Percentiles rank a stretch among this genome's conserved stretches.
These are phyloP conservation scores for Suillus americanus DNA, from an alignment of 768 basidiomycete genomes.

Conservation along the genomic window DNA sequence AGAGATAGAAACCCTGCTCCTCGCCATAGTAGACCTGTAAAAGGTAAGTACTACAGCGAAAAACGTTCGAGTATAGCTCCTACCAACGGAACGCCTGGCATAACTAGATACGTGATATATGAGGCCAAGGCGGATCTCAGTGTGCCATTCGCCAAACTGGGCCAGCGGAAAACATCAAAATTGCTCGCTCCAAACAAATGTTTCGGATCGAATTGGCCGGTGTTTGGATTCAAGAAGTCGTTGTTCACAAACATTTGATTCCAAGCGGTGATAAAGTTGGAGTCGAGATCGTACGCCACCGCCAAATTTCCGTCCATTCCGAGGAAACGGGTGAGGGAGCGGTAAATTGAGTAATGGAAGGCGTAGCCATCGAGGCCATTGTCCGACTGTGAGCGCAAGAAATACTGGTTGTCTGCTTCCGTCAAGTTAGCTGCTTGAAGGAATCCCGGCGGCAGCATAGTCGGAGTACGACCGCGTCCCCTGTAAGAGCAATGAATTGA, in stretches of 20 bases:
- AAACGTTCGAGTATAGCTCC: neutral
- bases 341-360: slow-evolving; percentile 95
- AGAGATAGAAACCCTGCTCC: slow-evolving; percentile 88
- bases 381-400: slow-evolving; percentile 61
- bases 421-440: slow-evolving; percentile 68
- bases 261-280: slow-evolving; percentile 88
- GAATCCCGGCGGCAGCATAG: slow-evolving; percentile 67
- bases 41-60: neutral
- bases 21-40: slow-evolving; percentile 82
- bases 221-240: slow-evolving; percentile 77
- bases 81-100: slow-evolving; percentile 86
- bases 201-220: slow-evolving; percentile 61
- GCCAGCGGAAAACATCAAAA: slow-evolving; percentile 95
- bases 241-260: slow-evolving; percentile 88
- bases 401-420: slow-evolving; percentile 63
- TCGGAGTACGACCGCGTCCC: slow-evolving; percentile 85
- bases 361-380: slow-evolving; percentile 77
- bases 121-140: slow-evolving; percentile 72
- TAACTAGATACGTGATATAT: slow-evolving; percentile 75
- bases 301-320: slow-evolving; percentile 96
- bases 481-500: slow-evolving; percentile 34
- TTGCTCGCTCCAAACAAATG: slow-evolving; percentile 94
- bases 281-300: slow-evolving; percentile 82
- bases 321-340: slow-evolving; percentile 79
- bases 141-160: slow-evolving; percentile 81